Base-by-base conservation (phyloP, 805 yeast species). In the Wickerhamiella bombiphila region DNA sequence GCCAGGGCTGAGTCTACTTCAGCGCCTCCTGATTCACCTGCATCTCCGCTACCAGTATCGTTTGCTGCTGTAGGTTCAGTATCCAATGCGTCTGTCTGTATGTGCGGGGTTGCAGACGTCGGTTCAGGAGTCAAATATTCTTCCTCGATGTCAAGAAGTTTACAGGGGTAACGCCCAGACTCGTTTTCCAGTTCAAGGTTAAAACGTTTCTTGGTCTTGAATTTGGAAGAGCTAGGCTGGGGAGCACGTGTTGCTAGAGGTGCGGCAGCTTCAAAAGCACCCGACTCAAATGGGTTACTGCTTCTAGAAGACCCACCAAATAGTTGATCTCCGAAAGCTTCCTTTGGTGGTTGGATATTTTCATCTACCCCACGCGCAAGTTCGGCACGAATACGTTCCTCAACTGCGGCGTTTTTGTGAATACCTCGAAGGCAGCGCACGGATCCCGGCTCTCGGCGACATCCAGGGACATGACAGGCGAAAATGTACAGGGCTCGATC, bases 401-500 rank as follows among this genome's bases (percentile, higher is more conserved):
- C 38, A 8, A 47, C 43, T 8, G 52, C 58, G 0, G 72, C 72
- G 50, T 77, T 82, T 47, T 75, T 72, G 41, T 66, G 59, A 1
- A 86, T 64, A 2, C 88, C 94, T 53, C 96, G 66, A 36, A 91
- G 63, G 21, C 82, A 85, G 46, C 79, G 71, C 2, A 85, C 63
- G 1, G 80, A 64, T 4, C 94, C 94, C 3, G 68, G 64, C 47
- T 71, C 69, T 44, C 81, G 66, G 32, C 78, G 68, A 55, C 98
- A 91, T 0, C 58, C 47, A 17, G 71, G 61, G 32, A 70, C 68
- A 14, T 61, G 52, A 58, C 98, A 91, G 2, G 75, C 73, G 54
- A 88, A 80, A 0, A 91, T 66, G 51, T 88, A 91, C 14, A 91
- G 57, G 3, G 74, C 74, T 42, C 98, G 70, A 52, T 86, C 83